A percentile compares a stretch with the other conserved stretches of the same genome.
Evolutionary conservation across 306 rosid genomes (phyloP).

Genomic region (Quercus parvula): DNA sequence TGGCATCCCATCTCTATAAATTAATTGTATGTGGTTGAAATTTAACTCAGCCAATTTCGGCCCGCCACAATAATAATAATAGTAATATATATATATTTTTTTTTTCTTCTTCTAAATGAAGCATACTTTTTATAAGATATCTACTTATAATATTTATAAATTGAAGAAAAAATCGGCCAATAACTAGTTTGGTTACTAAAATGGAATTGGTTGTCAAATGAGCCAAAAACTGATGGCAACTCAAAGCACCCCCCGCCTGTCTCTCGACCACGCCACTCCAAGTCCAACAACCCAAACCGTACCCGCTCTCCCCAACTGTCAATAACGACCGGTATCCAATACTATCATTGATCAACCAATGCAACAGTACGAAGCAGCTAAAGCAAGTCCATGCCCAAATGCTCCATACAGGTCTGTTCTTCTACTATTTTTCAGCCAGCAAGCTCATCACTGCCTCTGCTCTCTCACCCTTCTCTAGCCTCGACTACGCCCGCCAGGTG

Average conservation of each 20-base stretch:
- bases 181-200: no score
- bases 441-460: conserved; percentile 44
- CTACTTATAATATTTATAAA: no score
- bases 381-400: conserved; percentile 60
- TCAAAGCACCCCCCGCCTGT: conserved; percentile 11
- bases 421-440: conserved; percentile 44
- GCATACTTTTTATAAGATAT: no score
- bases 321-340: conserved; percentile 19
- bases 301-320: conserved; percentile 11
- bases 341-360: conserved; percentile 28
- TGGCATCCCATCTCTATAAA: no score
- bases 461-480: conserved; percentile 36
- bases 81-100: no score
- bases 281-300: not conserved
- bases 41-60: no score
- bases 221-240: conserved; percentile 20
- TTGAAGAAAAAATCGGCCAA: no score
- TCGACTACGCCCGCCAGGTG: conserved; percentile 47
- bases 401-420: conserved; percentile 49
- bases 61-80: no score
- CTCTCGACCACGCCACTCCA: conserved; percentile 21
- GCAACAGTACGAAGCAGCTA: conserved; percentile 35
- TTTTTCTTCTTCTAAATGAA: no score
- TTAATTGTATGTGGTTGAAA: no score
- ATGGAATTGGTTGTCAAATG: not conserved